A percentile compares a stretch with the other conserved stretches of the same genome.
Evolutionary conservation across 139 green algal species (phyloP).

Genomic region (Chlamydomonas urium): DNA sequence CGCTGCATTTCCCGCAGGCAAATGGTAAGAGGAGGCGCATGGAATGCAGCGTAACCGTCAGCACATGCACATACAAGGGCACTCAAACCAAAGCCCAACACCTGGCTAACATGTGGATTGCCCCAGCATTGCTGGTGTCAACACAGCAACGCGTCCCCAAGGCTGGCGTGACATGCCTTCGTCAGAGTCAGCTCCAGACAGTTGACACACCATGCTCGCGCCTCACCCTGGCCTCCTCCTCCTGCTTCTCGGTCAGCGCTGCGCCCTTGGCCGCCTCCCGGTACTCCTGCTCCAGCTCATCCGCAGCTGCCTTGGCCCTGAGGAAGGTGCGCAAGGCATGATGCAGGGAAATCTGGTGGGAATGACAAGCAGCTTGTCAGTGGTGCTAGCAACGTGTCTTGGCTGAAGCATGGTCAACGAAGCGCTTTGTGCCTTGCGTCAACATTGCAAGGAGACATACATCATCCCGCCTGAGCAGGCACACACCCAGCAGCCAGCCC

Average conservation of each 20-base stretch:
- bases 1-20: constrained; percentile 1
- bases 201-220: not conserved
- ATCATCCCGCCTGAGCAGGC: no score
- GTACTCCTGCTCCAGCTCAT: constrained; percentile 2
- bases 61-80: not conserved
- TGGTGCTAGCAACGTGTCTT: not conserved
- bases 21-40: not conserved
- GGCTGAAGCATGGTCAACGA: not conserved
- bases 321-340: no score
- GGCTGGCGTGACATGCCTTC: not conserved
- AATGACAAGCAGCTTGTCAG: not conserved
- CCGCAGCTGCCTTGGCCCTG: constrained; percentile 5
- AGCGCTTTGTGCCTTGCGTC: no score
- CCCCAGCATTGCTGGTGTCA: not conserved
- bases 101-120: not conserved
- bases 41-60: not conserved
- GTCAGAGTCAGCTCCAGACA: not conserved
- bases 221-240: not conserved
- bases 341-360: not conserved
- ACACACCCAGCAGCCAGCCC: no score
- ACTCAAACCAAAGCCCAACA: not conserved
- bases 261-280: not conserved
- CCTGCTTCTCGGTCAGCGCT: not conserved
- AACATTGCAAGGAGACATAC: no score
- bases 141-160: not conserved